Conservation (phyloP, 2,329 filamentous ascomycete species). For the Pseudogymnoascus verrucosus region DNA sequence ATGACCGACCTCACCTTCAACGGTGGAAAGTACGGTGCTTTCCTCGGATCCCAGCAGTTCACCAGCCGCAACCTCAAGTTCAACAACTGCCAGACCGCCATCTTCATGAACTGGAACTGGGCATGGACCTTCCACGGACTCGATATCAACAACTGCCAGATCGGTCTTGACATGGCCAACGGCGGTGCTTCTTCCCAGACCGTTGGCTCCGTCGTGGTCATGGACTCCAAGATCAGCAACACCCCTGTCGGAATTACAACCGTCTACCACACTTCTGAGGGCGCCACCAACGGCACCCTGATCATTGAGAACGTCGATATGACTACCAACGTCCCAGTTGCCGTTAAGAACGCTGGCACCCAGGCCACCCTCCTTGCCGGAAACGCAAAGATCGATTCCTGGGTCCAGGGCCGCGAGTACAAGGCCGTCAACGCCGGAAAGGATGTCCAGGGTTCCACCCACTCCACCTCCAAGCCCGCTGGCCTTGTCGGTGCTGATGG, state of each 20-base stretch:
- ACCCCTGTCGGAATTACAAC: slow-evolving; percentile 72
- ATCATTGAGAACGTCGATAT: slow-evolving; percentile 90
- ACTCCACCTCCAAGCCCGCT: slow-evolving; percentile 53
- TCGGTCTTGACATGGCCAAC: slow-evolving; percentile 73
- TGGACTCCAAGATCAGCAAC: slow-evolving; percentile 72
- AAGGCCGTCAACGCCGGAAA: slow-evolving; percentile 37
- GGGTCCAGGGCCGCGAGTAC: slow-evolving; percentile 74
- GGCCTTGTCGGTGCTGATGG: slow-evolving; percentile 56
- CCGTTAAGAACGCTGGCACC: slow-evolving; percentile 53
- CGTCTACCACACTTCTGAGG: slow-evolving; percentile 55
- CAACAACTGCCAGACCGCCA: slow-evolving; percentile 72
- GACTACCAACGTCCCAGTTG: slow-evolving; percentile 53
- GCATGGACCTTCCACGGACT: slow-evolving; percentile 72
- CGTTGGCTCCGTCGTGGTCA: slow-evolving; percentile 76
- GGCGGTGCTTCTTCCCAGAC: slow-evolving; percentile 55
- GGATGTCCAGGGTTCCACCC: slow-evolving; percentile 52
- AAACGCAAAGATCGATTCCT: slow-evolving; percentile 60
- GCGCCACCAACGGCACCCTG: slow-evolving; percentile 69
- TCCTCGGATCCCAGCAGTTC: slow-evolving; percentile 81
- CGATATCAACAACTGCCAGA: slow-evolving; percentile 62
- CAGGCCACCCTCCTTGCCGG: slow-evolving; percentile 57
- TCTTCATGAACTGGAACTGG: slow-evolving; percentile 93
- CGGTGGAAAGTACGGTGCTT: slow-evolving; percentile 69
- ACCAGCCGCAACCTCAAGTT: slow-evolving; percentile 77
- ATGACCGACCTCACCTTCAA: slow-evolving; percentile 79